Conservation (phyloP, 805 yeast species). For the Starmerella scarabaei region DNA sequence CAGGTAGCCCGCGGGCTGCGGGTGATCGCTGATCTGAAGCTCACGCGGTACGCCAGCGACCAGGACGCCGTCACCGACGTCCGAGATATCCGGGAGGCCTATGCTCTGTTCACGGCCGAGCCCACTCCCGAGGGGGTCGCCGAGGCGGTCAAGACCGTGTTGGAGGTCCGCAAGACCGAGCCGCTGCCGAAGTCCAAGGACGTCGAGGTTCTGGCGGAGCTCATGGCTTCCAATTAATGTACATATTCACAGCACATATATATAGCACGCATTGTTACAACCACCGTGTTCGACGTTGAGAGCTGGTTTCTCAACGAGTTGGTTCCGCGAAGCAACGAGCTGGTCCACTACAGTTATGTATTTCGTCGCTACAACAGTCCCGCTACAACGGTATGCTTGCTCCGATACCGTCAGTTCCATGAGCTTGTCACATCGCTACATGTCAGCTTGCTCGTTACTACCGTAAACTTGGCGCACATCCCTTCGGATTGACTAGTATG, state of each 20-base stretch:
- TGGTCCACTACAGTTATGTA: no score
- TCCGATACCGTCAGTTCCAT: no score
- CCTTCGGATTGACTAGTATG: no score
- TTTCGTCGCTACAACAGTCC: no score
- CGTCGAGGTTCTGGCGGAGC: conserved; percentile 22
- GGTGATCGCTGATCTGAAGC: conserved; percentile 56
- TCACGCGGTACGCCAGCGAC: conserved; percentile 36
- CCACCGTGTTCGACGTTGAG: no score
- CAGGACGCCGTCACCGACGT: conserved; percentile 20
- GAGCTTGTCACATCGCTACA: no score
- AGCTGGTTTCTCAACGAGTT: no score
- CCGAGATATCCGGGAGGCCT: conserved; percentile 34
- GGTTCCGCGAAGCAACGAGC: no score
- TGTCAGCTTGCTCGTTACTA: no score
- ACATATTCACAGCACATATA: background rate
- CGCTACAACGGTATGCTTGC: no score
- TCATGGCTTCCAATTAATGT: conserved; percentile 15
- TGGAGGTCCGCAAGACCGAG: conserved; percentile 34
- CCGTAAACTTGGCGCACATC: no score
- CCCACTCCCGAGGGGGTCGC: conserved; percentile 31
- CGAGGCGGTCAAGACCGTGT: conserved; percentile 33
- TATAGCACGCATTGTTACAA: no score
- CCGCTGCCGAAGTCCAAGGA: conserved; percentile 20
- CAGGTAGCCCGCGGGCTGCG: conserved; percentile 55
- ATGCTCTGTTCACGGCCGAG: conserved; percentile 37